Base-by-base conservation (phyloP, 2,329 filamentous ascomycete species). In the Dothideomycetes sp. region DNA sequence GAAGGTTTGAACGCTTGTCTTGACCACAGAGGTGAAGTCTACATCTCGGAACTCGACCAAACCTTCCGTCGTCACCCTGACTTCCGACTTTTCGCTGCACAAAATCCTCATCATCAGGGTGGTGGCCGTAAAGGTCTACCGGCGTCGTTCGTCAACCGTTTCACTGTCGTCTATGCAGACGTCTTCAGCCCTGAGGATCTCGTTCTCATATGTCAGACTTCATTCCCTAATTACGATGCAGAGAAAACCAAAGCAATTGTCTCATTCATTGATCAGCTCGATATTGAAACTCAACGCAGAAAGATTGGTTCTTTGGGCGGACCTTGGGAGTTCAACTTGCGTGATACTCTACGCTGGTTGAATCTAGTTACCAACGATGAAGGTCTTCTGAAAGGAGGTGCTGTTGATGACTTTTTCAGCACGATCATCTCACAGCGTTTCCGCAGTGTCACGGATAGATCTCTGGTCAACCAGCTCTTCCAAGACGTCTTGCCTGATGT, bases 21-120 rank as follows among this genome's bases (percentile, higher is more conserved):
- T 20, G 91, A 98, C 60, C 93, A 98, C 59, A 80, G 93, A 61
- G 89, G 91, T 44, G 85, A 95, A 60, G 85, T 94, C 0, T 98
- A 95, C 56, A 80, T 98, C 45, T 86, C 91, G 1, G 93, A 98
- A 57, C 73, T 98, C 10, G 89, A 95, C 53, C 88, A 94, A 54
- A 87, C 86, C 3, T 98, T 98, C 63, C 81, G 82, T 52, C 79
- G 86, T 17, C 89, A 98, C 57, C 80, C 82, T 0, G 71, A 88
- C 48, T 98, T 98, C 62, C 79, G 83, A n/a, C 75, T 98, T 1
- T 98, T 98, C 55, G 91, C 93, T 11, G 88, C 91, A 0, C 91
- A 98, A 59, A 98, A 98, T 57, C 91, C 91, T 7, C 91, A 98
- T 62, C 86, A 95, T 53, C 91, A 98, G 63, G 91, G 91, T 43